Evolutionary conservation across 176 grass and related monocot genomes (phyloP).

Genomic region (Triticum timopheevii): DNA sequence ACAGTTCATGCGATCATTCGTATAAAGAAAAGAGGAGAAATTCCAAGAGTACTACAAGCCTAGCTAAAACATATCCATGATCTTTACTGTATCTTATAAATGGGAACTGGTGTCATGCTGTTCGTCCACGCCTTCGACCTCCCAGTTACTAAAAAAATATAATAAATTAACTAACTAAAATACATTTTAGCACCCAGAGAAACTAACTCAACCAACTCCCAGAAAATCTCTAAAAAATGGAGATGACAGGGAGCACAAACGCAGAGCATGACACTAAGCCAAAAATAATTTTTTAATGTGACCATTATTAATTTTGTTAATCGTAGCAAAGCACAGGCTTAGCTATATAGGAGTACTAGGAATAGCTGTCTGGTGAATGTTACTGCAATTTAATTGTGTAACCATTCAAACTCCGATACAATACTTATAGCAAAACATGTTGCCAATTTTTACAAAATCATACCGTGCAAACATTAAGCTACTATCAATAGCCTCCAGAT

Average conservation of each 20-base stretch:
- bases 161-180: not conserved
- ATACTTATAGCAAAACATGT: constrained; percentile 1
- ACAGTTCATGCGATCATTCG: not conserved
- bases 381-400: not conserved
- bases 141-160: not conserved
- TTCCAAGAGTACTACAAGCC: not conserved
- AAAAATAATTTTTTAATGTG: not conserved
- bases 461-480: not conserved
- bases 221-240: not conserved
- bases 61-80: constrained; percentile 12
- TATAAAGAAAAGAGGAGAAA: constrained; percentile 24
- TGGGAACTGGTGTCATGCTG: not conserved
- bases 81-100: not conserved
- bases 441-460: not conserved
- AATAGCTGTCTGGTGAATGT: not conserved
- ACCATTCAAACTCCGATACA: constrained; percentile 11
- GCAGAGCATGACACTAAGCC: not conserved
- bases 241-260: not conserved
- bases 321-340: not conserved
- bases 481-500: not conserved
- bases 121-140: not conserved
- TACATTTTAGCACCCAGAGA: not conserved
- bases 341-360: not conserved
- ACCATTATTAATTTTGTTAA: not conserved
- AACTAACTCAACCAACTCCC: not conserved